Evolutionary conservation across 2,329 filamentous ascomycete species (phyloP), one percentile per base, ranked within the genome.

Genomic region (Cladosporium sp.): DNA sequence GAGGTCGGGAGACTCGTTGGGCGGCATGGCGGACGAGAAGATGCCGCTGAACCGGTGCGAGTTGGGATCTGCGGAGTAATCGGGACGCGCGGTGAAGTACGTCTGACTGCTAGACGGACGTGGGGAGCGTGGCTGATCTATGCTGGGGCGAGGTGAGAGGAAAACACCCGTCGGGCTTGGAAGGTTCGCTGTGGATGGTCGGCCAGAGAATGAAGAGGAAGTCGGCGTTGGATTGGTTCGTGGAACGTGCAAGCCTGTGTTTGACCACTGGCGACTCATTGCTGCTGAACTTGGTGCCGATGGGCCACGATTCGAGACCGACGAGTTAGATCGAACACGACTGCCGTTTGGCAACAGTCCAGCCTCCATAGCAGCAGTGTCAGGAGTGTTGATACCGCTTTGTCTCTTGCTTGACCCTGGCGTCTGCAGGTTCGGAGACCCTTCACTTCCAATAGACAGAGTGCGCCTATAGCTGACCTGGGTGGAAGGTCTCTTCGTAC

Each of bases 381-480:
- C 62, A 13, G 64, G 64, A 37, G 80, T 80, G 64, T 90, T 85
- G 52, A 86, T 84, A 25, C 83, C 86, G 67, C 86, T 90, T 64
- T 84, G 78, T 53, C 85, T 83, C 62, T 81, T 82, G 53, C 63
- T 64, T 4, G 66, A 56, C 17, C 69, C 66, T 15, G 63, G 70
- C 50, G 50, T 75, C 45, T 70, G 69, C 47, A 75, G 68, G 1
- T 72, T 58, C 2, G 62, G 62, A 13, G 65, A 65, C 9, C 52
- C 56, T 24, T 71, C 67, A 73, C 62, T 77, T 63, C 53, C 74
- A 10, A 66, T 60, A 9, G 69, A 71, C 42, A 66, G 44, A 4
- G 68, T 77, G 20, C 77, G 74, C 56, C 75, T 77, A 28, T 71
- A 74, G 34, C 66, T 66, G 39, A 67, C 66, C 32, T 70, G 56